Conservation (phyloP, 2,329 filamentous ascomycete genomes). For the Ceratocystis albifundus region DNA sequence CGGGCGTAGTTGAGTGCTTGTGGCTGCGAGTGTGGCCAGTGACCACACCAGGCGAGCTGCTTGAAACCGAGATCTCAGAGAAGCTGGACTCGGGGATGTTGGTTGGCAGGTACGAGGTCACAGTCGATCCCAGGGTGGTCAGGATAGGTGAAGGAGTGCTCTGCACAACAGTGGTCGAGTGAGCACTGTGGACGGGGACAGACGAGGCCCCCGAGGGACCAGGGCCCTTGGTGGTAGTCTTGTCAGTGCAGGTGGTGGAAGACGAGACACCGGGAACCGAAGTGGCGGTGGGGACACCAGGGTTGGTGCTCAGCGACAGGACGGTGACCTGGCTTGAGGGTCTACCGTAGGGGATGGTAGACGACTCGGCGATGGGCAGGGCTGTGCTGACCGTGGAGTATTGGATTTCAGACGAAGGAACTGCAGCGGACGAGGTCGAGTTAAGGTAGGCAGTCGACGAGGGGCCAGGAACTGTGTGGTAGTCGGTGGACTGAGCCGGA, state of each 20-base stretch:
- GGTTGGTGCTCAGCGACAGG: conserved; percentile 7
- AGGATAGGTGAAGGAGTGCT: conserved; percentile 19
- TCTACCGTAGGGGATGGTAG: neutral
- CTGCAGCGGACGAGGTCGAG: neutral
- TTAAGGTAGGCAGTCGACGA: conserved; percentile 5
- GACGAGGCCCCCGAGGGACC: neutral
- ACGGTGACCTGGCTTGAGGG: conserved; percentile 9
- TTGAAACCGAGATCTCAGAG: conserved; percentile 3
- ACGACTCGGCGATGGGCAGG: neutral
- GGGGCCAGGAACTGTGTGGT: neutral
- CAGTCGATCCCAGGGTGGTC: conserved; percentile 18
- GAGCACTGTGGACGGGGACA: neutral
- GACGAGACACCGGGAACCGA: neutral
- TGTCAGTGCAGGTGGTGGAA: conserved; percentile 16
- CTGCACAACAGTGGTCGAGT: neutral
- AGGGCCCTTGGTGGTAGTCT: conserved; percentile 1
- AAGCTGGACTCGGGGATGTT: neutral
- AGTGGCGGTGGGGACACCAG: conserved; percentile 1
- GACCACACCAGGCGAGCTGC: neutral
- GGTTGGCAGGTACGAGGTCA: conserved; percentile 12
- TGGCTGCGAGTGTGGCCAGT: neutral
- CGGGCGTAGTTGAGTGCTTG: conserved; percentile 14
- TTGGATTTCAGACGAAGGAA: neutral
- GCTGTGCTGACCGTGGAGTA: conserved; percentile 9
- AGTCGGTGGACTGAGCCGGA: neutral